Evolutionary conservation across 1,139 yeast species (phyloP), one percentile per base, ranked within the genome.

Genomic region (Pichia sp.): DNA sequence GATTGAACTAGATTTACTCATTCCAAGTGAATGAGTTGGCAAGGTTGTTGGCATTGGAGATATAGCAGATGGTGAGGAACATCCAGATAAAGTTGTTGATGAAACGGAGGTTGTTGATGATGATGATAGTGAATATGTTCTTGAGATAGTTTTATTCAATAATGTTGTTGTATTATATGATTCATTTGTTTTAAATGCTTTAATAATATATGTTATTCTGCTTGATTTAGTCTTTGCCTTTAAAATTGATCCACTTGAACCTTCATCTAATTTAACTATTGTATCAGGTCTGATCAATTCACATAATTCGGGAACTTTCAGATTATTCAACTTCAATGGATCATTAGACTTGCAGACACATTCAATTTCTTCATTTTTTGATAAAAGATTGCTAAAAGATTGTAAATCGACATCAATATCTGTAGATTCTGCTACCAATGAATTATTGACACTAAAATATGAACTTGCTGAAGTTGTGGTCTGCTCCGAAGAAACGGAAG

Each of bases 201-300:
- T 55, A 9, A 53, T 46, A 13, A 60, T 63, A 38, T 53, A 60
- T 3, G 50, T 19, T 19, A 41, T 49, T 29, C 47, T 25, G 31
- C 50, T 39, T 13, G 27, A 29, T 49, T 50, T 30, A 33, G 43
- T 39, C 25, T 58, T 58, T n/a, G 58, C 58, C 48, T 57, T 62
- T 19, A 49, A 44, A 10, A 64, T 58, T 1, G 51, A 48, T 2
- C 67, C 67, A 39, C 67, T 65, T 3, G 66, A 58, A 16, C 67
- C 67, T 47, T 62, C 60, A 46, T 62, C 64, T 6, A 64, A 19
- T 31, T 53, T 45, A 1, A 43, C 28, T 3, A 42, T 25, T 19
- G 48, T 28, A 18, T 57, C 51, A 18, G 36, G 7, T 46, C 45
- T 10, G 14, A 53, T 38, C n/a, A 31, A 45, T 10, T 53, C 42